Evolutionary conservation across 2,329 filamentous ascomycete species (phyloP).

Genomic region (Magnaporthiopsis incrustans): DNA sequence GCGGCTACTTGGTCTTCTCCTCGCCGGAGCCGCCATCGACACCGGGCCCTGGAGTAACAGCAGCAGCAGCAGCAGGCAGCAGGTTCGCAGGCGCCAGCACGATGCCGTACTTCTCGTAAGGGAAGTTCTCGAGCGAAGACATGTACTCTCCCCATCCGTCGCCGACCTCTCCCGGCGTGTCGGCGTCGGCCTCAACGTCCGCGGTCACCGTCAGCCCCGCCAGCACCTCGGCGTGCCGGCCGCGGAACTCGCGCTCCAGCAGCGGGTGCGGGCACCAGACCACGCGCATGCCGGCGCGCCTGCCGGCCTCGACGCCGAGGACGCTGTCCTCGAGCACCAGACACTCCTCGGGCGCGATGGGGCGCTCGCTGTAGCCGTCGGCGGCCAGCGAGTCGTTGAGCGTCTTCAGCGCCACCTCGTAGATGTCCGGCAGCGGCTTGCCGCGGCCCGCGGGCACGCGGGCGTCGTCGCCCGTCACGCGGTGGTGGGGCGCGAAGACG

Average conservation of each 20-base stretch:
- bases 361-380: slow-evolving; percentile 38
- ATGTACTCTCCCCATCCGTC: slow-evolving; percentile 56
- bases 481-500: slow-evolving; percentile 60
- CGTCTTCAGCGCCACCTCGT: slow-evolving; percentile 73
- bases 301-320: slow-evolving; percentile 81
- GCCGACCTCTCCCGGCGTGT: slow-evolving; percentile 47
- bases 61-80: no score
- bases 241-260: slow-evolving; percentile 66
- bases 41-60: no score
- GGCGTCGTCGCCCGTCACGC: slow-evolving; percentile 77
- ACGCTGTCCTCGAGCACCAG: slow-evolving; percentile 95
- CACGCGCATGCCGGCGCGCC: slow-evolving; percentile 89
- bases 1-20: no score
- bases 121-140: slow-evolving; percentile 42
- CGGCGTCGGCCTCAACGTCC: slow-evolving; percentile 35
- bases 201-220: slow-evolving; percentile 72
- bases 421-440: slow-evolving; percentile 93
- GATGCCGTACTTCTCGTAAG: slow-evolving; percentile 53
- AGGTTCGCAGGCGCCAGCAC: slow-evolving; percentile 11
- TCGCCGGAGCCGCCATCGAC: no score
- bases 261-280: slow-evolving; percentile 85
- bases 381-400: slow-evolving; percentile 65
- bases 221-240: slow-evolving; percentile 71
- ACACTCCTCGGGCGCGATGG: slow-evolving; percentile 76
- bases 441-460: slow-evolving; percentile 73